A percentile compares a stretch with the other conserved stretches of the same genome.
phyloP scores from a whole-genome alignment of 139 green algal genomes.

The Chlorella sp. region DNA sequence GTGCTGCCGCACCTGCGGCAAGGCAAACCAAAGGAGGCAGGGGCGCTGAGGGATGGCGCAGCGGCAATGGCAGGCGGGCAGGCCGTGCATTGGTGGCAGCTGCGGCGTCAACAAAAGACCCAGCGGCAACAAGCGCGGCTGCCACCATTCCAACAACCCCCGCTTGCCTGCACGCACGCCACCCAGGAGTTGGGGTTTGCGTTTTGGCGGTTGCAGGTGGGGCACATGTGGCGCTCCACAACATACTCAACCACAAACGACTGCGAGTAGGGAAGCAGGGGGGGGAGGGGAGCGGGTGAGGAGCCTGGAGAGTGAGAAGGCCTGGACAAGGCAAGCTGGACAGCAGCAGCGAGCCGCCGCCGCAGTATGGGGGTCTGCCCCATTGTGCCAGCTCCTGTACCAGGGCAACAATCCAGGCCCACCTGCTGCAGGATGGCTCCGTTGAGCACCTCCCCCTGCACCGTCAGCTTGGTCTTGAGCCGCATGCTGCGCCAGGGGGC shows the following conservation, averaged over 20 bases:
- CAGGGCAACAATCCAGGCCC: no score
- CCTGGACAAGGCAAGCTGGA: no score
- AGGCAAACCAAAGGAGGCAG: no score
- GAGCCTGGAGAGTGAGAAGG: no score
- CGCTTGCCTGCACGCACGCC: slow-evolving; percentile 88
- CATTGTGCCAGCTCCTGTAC: no score
- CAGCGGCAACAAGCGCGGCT: background rate
- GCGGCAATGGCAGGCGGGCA: background rate
- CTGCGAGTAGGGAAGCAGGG: slow-evolving; percentile 48
- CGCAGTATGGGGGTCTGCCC: background rate
- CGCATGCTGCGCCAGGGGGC: slow-evolving; percentile 64
- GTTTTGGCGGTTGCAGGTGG: slow-evolving; percentile 83
- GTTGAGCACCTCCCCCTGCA: slow-evolving; percentile 95
- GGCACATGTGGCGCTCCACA: slow-evolving; percentile 97
- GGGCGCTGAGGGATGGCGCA: background rate
- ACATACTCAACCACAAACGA: slow-evolving; percentile 95
- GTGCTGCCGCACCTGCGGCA: slow-evolving; percentile 92
- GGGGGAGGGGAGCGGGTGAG: background rate
- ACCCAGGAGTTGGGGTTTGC: slow-evolving; percentile 97
- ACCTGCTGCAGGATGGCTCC: slow-evolving; percentile 94
- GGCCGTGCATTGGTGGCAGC: no score
- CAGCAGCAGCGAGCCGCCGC: no score
- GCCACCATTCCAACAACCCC: slow-evolving; percentile 35
- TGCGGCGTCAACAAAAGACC: background rate
- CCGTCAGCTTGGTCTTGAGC: slow-evolving; percentile 96